phyloP scores from a whole-genome alignment of 192 early-diverging fungal species.

The Backusella parvicylindrica region DNA sequence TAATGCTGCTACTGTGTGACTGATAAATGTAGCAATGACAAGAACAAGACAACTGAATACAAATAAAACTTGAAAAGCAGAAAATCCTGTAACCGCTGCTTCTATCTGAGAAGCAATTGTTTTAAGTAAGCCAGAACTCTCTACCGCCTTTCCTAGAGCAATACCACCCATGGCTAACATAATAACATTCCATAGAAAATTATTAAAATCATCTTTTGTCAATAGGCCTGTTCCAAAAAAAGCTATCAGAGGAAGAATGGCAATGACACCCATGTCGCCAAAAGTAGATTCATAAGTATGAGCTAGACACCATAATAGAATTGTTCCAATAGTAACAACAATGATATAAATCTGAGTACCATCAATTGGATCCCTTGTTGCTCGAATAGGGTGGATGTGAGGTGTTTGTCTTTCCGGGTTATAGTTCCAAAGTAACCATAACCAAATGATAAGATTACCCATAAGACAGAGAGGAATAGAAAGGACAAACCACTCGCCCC shows the following conservation, averaged over 20 bases:
- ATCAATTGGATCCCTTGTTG: conserved; percentile 51
- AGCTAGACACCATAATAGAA: conserved; percentile 87
- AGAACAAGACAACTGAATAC: conserved; percentile 77
- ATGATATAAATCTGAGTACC: conserved; percentile 76
- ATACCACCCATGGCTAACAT: conserved; percentile 95
- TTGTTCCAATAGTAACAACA: conserved; percentile 67
- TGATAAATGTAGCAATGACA: conserved; percentile 88
- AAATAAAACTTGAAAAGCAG: conserved; percentile 68
- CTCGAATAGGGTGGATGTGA: conserved; percentile 51
- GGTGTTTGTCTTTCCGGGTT: conserved; percentile 60
- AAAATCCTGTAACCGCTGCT: conserved; percentile 55
- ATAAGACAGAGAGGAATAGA: conserved; percentile 82
- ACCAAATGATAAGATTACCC: conserved; percentile 80
- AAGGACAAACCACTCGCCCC: conserved; percentile 89
- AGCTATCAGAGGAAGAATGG: conserved; percentile 83
- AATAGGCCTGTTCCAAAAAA: conserved; percentile 92
- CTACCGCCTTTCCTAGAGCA: conserved; percentile 88
- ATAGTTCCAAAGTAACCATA: conserved; percentile 72
- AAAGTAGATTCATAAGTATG: conserved; percentile 67
- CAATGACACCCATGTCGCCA: conserved; percentile 96
- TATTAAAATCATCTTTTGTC: conserved; percentile 95
- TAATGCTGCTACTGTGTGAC: conserved; percentile 91
- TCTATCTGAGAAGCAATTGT: conserved; percentile 72
- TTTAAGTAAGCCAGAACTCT: conserved; percentile 78
- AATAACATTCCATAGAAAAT: conserved; percentile 90